phyloP scores from a whole-genome alignment of 805 yeast species.

The Myxozyma mucilagina region DNA sequence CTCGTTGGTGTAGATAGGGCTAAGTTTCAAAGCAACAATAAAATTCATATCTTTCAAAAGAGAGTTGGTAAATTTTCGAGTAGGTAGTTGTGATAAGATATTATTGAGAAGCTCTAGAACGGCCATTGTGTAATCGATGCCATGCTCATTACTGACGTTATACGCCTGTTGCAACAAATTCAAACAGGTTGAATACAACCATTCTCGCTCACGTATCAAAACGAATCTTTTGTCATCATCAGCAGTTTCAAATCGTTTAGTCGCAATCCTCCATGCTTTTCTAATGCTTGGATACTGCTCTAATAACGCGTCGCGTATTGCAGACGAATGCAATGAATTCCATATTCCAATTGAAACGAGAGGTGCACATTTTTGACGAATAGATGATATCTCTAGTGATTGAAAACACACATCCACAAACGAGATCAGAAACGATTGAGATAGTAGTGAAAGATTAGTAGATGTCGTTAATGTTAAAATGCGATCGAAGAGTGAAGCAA shows the following conservation, averaged over 20 bases:
- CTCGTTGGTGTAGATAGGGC: slow-evolving; percentile 11
- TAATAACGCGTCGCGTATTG: slow-evolving; percentile 31
- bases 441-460: slow-evolving; percentile 9
- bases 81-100: slow-evolving; percentile 46
- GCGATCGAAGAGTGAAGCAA: slow-evolving; percentile 40
- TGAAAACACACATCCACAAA: slow-evolving; percentile 37
- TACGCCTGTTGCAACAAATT: slow-evolving; percentile 27
- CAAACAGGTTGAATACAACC: slow-evolving; percentile 36
- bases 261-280: slow-evolving; percentile 34
- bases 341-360: slow-evolving; percentile 43
- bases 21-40: slow-evolving; percentile 24
- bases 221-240: slow-evolving; percentile 31
- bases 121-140: slow-evolving; percentile 14
- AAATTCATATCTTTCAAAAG: slow-evolving; percentile 37
- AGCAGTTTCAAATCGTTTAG: slow-evolving; percentile 31
- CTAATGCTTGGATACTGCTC: slow-evolving; percentile 26
- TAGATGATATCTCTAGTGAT: slow-evolving; percentile 32
- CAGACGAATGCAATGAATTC: slow-evolving; percentile 36
- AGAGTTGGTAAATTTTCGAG: slow-evolving; percentile 43
- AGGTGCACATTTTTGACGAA: slow-evolving; percentile 37
- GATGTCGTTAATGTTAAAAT: slow-evolving; percentile 33
- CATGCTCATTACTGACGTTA: background rate
- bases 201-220: slow-evolving; percentile 34
- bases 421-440: slow-evolving; percentile 26
- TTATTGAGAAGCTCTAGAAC: slow-evolving; percentile 37